A percentile compares a stretch with the other conserved stretches of the same genome.
Conservation (phyloP, 2,329 filamentous ascomycete species). For the Fusarium sp. region DNA sequence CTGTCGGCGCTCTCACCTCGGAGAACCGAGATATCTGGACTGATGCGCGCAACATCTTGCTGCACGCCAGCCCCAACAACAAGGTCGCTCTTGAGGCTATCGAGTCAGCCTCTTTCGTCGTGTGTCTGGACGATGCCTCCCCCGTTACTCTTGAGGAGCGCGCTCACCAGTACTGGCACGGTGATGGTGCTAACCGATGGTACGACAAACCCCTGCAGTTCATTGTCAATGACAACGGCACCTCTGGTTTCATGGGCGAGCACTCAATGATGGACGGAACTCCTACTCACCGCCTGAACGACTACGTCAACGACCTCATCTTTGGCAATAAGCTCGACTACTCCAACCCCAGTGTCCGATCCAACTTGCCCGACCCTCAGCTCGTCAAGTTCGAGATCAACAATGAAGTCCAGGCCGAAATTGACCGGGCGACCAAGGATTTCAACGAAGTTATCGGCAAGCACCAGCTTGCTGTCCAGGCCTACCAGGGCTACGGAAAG, state of each 20-base stretch:
- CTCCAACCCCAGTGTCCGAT: conserved; percentile 80
- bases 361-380: conserved; percentile 84
- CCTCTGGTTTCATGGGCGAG: conserved; percentile 96
- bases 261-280: conserved; percentile 99
- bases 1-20: conserved; percentile 86
- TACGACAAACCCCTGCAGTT: conserved; percentile 99
- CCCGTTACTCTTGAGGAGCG: conserved; percentile 97
- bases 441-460: conserved; percentile 85
- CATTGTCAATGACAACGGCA: conserved; percentile 98
- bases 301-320: conserved; percentile 92
- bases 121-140: conserved; percentile 92
- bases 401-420: conserved; percentile 78
- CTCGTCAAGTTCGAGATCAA: conserved; percentile 83
- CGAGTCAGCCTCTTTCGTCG: conserved; percentile 88
- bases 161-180: conserved; percentile 97
- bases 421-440: conserved; percentile 81
- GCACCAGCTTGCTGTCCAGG: conserved; percentile 93
- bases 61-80: conserved; percentile 83
- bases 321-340: conserved; percentile 96
- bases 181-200: conserved; percentile 95
- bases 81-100: conserved; percentile 81
- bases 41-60: conserved; percentile 80
- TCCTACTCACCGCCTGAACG: conserved; percentile 95
- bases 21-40: conserved; percentile 96
- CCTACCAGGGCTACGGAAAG: conserved; percentile 98